Evolutionary conservation across 2,329 filamentous ascomycete genomes (phyloP).

Genomic region (Sphaerostilbella broomeana): DNA sequence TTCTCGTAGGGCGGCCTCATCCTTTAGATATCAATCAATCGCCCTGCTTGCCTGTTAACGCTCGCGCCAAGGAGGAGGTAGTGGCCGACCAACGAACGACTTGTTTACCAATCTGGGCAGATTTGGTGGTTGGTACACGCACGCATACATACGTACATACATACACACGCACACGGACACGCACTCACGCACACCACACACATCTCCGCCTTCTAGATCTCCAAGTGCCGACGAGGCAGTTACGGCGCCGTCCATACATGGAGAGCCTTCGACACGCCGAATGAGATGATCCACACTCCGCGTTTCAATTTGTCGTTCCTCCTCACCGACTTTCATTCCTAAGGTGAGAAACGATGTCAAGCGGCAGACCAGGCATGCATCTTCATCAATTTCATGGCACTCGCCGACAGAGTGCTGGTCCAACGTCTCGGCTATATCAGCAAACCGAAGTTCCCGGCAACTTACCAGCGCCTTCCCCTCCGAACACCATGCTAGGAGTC

Average conservation of each 20-base stretch:
- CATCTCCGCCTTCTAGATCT: neutral
- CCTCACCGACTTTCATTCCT: conserved; percentile 4
- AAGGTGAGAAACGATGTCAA: conserved; percentile 23
- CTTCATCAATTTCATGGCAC: conserved; percentile 25
- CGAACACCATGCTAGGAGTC: conserved; percentile 35
- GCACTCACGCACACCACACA: neutral
- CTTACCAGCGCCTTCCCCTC: conserved; percentile 17
- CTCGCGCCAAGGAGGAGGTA: too few species aligned
- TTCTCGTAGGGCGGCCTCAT: neutral
- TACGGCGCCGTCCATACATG: conserved; percentile 1
- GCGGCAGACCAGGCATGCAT: conserved; percentile 23
- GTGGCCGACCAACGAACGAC: too few species aligned
- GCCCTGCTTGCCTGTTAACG: neutral
- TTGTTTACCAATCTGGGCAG: too few species aligned
- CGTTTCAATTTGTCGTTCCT: neutral
- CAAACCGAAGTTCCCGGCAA: conserved; percentile 16
- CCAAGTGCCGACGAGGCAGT: neutral
- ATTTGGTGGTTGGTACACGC: too few species aligned
- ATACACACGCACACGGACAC: too few species aligned
- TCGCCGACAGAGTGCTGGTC: conserved; percentile 23
- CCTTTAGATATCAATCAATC: neutral
- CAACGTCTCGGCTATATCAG: conserved; percentile 21
- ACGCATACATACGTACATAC: too few species aligned
- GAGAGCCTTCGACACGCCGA: neutral
- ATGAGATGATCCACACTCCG: conserved; percentile 10